These are phyloP conservation scores for Alternaria arbusti DNA, from an alignment of 2,329 filamentous ascomycete genomes.

Conservation along the genomic window DNA sequence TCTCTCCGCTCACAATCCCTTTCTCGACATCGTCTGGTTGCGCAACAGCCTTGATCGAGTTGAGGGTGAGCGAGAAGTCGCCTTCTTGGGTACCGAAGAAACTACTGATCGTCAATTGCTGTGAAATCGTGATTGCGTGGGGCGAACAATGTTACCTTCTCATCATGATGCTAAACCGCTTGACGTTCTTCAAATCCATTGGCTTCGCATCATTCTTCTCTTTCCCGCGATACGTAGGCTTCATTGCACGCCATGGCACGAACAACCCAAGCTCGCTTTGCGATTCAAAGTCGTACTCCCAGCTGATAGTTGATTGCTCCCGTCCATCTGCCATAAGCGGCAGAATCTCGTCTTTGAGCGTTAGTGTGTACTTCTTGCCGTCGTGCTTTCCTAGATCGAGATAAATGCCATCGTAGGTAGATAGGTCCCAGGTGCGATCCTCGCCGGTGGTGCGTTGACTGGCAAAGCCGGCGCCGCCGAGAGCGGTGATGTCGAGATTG, in stretches of 20 bases:
- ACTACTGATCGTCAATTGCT: constrained; percentile 53
- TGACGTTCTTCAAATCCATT: constrained; percentile 66
- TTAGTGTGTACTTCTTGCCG: constrained; percentile 74
- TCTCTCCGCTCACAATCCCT: constrained; percentile 7
- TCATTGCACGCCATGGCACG: constrained; percentile 69
- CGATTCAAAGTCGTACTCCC: constrained; percentile 62
- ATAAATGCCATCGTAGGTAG: constrained; percentile 65
- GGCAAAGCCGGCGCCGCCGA: constrained; percentile 83
- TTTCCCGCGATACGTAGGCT: constrained; percentile 75
- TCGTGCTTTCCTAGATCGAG: constrained; percentile 63
- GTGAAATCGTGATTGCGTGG: no score
- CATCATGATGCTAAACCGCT: constrained; percentile 78
- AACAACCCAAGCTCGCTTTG: constrained; percentile 50
- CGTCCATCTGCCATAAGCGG: constrained; percentile 66
- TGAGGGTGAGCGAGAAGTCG: constrained; percentile 65
- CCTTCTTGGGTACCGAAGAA: constrained; percentile 79
- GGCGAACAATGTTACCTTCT: constrained; percentile 65
- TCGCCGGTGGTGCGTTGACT: constrained; percentile 72
- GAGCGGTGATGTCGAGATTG: constrained; percentile 72
- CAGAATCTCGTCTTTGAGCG: constrained; percentile 73
- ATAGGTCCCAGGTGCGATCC: constrained; percentile 67
- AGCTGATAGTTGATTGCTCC: constrained; percentile 75
- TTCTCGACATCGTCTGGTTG: constrained; percentile 35
- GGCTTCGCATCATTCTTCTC: constrained; percentile 65
- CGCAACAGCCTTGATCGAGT: constrained; percentile 59